Evolutionary conservation across 2,329 filamentous ascomycete genomes (phyloP), one percentile per base, ranked within the genome.

Genomic region (Plenodomus lindquistii): DNA sequence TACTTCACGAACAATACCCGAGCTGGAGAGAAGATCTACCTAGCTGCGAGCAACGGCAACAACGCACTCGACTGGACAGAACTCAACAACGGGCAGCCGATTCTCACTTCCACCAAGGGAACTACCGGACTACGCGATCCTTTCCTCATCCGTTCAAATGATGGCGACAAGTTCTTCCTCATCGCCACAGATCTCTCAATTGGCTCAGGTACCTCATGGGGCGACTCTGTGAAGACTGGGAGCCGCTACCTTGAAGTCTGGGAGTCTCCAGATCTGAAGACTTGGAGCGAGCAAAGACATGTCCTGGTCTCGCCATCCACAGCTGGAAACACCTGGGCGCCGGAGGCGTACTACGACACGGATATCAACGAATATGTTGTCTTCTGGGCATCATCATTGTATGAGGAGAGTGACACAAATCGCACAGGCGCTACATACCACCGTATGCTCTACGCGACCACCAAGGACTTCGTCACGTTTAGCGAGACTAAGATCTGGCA

Each of bases 321-420:
- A 0, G 79, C 79, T 0, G 80, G 79, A 2, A 82, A 80, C 41
- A 82, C 80, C 0, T 81, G 79, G 79, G 79, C 79, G 0, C 79
- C 79, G 0, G 79, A 81, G 37, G 79, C 79, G 0, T 80, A 77
- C 57, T 81, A 77, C 46, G 78, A 81, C 13, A 61, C 72, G 0
- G 67, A 66, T 0, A 65, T 77, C 9, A 72, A 73, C 8, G 59
- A 67, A 0, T 81, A 79, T 21, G 65, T 71, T 1, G 67, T 72
- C 43, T 81, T 77, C 57, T 81, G 79, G 79, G 74, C 75, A 0
- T 76, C 74, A 2, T 70, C 75, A 0, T 69, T 81, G 1, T 81
- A 80, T 46, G 66, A 56, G 0, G 69, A 70, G 27, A 56, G 59
- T 24, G 79, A 80, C 20, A 54, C 67, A 0, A 60, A 71, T 3